Base-by-base conservation (phyloP, 441 rosid genomes). In the Euphorbia schlechtendalii region DNA sequence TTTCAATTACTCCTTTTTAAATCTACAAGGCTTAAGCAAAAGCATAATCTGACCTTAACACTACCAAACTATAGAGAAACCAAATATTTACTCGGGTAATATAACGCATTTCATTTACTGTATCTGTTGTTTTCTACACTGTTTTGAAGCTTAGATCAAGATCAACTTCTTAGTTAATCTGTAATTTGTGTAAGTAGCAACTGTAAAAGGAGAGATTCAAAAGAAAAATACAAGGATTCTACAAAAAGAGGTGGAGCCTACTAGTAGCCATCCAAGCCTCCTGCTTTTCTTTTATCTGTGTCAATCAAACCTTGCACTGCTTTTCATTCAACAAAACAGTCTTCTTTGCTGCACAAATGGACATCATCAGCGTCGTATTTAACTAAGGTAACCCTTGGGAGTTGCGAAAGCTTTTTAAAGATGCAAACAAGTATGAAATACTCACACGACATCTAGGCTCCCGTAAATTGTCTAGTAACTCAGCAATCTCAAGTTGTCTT, bases 401-500 rank as follows among this genome's bases (percentile, higher is more conserved):
- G 27, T 1, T 13, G 25, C 1, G 20, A n/a, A 45, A 28, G 43
- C 17, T 54, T 32, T 0, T 20, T 14, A 36, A 14, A 22, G 22
- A 54, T 2, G 17, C 34, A 45, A 55, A 24, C 63, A 43, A 70
- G n/a, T 63, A 27, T 20, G 20, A 45, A n/a, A 53, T 36, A 78
- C 96, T 84, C 82, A 89, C 98, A 9, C 67, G 86, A 68, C 74
- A 76, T 72, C 77, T 83, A 28, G 92, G 83, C 56, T 83, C 82
- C 18, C 78, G 75, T 75, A 89, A 43, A 36, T 68, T 79, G 61
- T 87, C 92, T 48, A 89, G 79, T 73, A 75, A 64, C 61, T 83
- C 82, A 8, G 84, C 67, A 60, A 90, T 89, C 79, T 94, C 93
- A 41, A 87, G 80, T 71, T 90, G 99, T 76, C 84, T 87, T 70